Percentiles rank a stretch among this genome's conserved stretches.
Conservation (phyloP, 306 rosid genomes). For the Neltuma alba region DNA sequence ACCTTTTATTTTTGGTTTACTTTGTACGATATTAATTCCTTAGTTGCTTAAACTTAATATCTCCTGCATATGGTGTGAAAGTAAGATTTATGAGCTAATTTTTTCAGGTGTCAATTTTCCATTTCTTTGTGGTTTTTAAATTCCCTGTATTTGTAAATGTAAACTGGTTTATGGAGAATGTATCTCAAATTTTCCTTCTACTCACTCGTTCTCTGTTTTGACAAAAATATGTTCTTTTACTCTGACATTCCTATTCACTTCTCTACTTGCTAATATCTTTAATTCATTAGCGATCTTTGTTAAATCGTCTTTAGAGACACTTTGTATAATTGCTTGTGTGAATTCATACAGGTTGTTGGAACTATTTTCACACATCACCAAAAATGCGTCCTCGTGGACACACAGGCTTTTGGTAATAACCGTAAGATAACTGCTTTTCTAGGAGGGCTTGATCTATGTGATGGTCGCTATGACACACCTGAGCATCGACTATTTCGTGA, state of each 20-base stretch:
- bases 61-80: slow-evolving; percentile 39
- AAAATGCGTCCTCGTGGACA: slow-evolving; percentile 86
- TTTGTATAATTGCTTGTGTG: slow-evolving; percentile 34
- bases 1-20: neutral
- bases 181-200: neutral
- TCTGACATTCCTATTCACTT: neutral
- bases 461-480: slow-evolving; percentile 98
- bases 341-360: slow-evolving; percentile 77
- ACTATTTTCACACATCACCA: slow-evolving; percentile 92
- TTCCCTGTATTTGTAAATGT: slow-evolving; percentile 40
- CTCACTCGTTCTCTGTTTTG: slow-evolving; percentile 1
- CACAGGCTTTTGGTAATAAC: slow-evolving; percentile 78
- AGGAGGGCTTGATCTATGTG: slow-evolving; percentile 97
- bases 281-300: neutral
- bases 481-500: slow-evolving; percentile 84
- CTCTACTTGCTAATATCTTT: neutral
- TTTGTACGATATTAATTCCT: slow-evolving; percentile 13
- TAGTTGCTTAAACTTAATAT: slow-evolving; percentile 34
- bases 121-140: neutral
- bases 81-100: slow-evolving; percentile 39
- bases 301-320: slow-evolving; percentile 17
- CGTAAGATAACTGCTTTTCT: slow-evolving; percentile 85
- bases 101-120: slow-evolving; percentile 28
- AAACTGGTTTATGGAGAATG: slow-evolving; percentile 26
- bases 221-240: slow-evolving; percentile 9